Evolutionary conservation across 108 stramenopile species (phyloP).

Genomic region (Nitzschia inconspicua): DNA sequence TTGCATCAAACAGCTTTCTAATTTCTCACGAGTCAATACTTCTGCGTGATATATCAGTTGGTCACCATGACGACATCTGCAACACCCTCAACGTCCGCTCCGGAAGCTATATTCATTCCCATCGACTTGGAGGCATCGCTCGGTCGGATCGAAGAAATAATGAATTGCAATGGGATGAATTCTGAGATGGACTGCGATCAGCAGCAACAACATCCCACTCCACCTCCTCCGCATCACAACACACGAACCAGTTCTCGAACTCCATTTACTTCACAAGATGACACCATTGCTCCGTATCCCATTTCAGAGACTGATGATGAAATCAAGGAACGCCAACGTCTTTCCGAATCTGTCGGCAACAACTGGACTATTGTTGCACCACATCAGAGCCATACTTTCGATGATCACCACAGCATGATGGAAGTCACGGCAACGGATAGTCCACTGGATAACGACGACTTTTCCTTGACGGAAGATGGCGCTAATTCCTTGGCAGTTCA

Average conservation of each 20-base stretch:
- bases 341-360: slow-evolving; percentile 17
- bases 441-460: slow-evolving; percentile 13
- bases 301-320: slow-evolving; percentile 17
- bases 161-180: neutral
- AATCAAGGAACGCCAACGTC: slow-evolving; percentile 13
- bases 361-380: neutral
- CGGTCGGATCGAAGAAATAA: slow-evolving; percentile 23
- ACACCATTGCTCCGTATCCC: slow-evolving; percentile 6
- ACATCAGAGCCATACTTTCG: neutral
- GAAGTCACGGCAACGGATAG: slow-evolving; percentile 12
- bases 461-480: slow-evolving; percentile 15
- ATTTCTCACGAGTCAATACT: too few species aligned
- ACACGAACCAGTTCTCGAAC: slow-evolving; percentile 4
- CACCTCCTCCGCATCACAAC: neutral
- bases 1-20: too few species aligned
- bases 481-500: slow-evolving; percentile 16
- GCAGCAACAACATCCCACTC: neutral
- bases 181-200: slow-evolving; percentile 8
- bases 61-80: neutral
- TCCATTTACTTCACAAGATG: neutral
- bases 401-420: slow-evolving; percentile 15
- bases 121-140: slow-evolving; percentile 28
- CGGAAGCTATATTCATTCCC: neutral
- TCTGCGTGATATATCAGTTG: too few species aligned
- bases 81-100: neutral